Evolutionary conservation across 2,329 filamentous ascomycete genomes (phyloP).

Genomic region (Trichoderma guizhouense): DNA sequence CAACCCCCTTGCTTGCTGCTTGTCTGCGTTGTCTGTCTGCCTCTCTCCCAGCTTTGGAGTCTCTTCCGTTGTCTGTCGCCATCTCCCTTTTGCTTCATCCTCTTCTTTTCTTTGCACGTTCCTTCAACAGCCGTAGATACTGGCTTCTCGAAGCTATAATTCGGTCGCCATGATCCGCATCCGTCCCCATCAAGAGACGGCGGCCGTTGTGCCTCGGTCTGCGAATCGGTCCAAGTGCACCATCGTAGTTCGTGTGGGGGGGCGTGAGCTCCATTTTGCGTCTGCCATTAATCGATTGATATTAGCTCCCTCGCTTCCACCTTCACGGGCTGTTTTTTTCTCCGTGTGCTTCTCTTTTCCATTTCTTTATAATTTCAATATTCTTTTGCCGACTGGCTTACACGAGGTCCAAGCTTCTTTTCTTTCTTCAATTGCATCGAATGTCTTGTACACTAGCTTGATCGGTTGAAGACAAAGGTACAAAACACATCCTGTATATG

Average conservation of each 20-base stretch:
- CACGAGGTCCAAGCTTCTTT: not conserved
- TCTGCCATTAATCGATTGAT: not conserved
- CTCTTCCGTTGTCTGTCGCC: not conserved
- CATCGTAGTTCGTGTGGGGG: slow-evolving; percentile 2
- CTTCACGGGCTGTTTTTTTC: not conserved
- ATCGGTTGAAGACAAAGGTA: not conserved
- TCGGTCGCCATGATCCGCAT: not conserved
- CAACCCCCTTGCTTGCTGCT: not conserved
- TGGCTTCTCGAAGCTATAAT: not conserved
- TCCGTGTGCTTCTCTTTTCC: not conserved
- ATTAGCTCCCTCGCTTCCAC: slow-evolving; percentile 8
- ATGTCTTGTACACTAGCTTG: not conserved
- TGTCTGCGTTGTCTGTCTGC: not conserved
- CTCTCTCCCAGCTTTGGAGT: not conserved
- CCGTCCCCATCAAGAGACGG: not conserved
- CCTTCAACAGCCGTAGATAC: not conserved
- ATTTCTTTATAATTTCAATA: not conserved
- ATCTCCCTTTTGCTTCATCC: not conserved
- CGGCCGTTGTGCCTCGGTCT: slow-evolving; percentile 10
- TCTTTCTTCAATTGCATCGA: not conserved
- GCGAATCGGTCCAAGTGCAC: slow-evolving; percentile 13
- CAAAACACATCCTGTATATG: not conserved
- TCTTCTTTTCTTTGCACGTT: not conserved
- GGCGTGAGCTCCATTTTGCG: slow-evolving; percentile 7
- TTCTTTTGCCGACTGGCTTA: not conserved